Evolutionary conservation across 164 flowering plant genomes (phyloP).

Genomic region (Magnolia changhungtana): DNA sequence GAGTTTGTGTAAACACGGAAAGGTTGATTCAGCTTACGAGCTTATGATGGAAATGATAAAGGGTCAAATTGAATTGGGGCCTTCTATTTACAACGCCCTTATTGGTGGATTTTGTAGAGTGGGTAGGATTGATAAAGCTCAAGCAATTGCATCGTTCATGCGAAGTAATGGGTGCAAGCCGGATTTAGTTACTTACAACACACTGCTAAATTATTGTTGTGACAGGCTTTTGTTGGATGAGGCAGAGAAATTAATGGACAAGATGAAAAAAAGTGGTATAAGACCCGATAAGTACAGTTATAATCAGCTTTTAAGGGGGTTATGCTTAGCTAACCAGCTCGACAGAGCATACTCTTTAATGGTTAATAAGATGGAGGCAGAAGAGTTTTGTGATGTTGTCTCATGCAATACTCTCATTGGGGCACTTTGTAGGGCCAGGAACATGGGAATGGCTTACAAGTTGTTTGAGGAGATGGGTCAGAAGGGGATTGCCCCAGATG

Average conservation of each 20-base stretch:
- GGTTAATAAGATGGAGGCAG: conserved; percentile 57
- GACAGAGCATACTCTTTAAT: conserved; percentile 67
- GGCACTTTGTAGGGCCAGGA: conserved; percentile 50
- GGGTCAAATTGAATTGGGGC: conserved; percentile 32
- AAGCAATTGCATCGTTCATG: conserved; percentile 66
- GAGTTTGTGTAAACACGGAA: conserved; percentile 60
- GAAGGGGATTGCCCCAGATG: conserved; percentile 66
- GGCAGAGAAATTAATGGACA: conserved; percentile 62
- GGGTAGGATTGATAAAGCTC: conserved; percentile 75
- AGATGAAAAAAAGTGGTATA: conserved; percentile 62
- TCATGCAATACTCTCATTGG: conserved; percentile 78
- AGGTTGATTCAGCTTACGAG: conserved; percentile 92
- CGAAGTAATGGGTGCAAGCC: conserved; percentile 65
- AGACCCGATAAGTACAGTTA: conserved; percentile 77
- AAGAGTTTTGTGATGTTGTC: conserved; percentile 63
- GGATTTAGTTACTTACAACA: conserved; percentile 82
- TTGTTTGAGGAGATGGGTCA: conserved; percentile 66
- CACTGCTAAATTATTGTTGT: conserved; percentile 68
- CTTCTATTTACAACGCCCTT: conserved; percentile 64
- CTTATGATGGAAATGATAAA: conserved; percentile 54
- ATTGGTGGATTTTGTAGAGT: conserved; percentile 75
- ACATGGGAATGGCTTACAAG: conserved; percentile 44
- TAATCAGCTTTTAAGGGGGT: conserved; percentile 84
- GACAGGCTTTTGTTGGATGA: conserved; percentile 58
- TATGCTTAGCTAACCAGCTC: conserved; percentile 61